Conservation (phyloP, 1,284 basidiomycete species). For the Violaceomyces palustris region DNA sequence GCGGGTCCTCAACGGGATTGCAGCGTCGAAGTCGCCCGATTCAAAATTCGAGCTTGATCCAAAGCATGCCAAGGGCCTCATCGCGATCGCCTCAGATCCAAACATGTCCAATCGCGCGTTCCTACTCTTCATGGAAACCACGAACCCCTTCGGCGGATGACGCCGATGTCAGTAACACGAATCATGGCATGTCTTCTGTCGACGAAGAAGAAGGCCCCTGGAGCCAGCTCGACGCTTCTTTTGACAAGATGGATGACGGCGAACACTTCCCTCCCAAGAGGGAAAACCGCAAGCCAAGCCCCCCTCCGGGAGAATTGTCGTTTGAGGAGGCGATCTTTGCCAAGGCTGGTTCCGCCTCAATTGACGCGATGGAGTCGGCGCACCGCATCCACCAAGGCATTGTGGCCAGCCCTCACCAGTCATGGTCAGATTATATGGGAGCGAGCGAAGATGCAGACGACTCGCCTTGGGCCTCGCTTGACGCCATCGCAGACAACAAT, state of each 20-base stretch:
- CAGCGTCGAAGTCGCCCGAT: too few relatives aligned
- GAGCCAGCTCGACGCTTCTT: constrained; percentile 31
- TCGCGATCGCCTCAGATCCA: too few relatives aligned
- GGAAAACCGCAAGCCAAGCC: background rate
- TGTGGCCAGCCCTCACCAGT: constrained; percentile 2
- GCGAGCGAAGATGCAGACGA: constrained; percentile 12
- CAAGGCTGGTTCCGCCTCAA: constrained; percentile 21
- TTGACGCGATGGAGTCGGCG: constrained; percentile 1
- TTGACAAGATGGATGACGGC: constrained; percentile 9
- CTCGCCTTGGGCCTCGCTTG: constrained; percentile 37
- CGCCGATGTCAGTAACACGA: background rate
- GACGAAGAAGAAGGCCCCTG: constrained; percentile 32
- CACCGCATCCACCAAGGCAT: background rate
- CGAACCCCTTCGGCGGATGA: too few relatives aligned
- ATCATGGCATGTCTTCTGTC: too few relatives aligned
- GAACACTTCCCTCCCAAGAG: background rate
- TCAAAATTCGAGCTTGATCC: too few relatives aligned
- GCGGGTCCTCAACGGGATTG: too few relatives aligned
- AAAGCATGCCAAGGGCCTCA: too few relatives aligned
- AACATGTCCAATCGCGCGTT: too few relatives aligned
- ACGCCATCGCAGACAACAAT: constrained; percentile 38
- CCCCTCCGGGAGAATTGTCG: background rate
- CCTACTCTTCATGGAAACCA: too few relatives aligned
- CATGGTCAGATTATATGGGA: constrained; percentile 39
- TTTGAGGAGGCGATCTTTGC: constrained; percentile 36